Conservation (phyloP, 306 rosid genomes). For the Astragalus membranaceus region DNA sequence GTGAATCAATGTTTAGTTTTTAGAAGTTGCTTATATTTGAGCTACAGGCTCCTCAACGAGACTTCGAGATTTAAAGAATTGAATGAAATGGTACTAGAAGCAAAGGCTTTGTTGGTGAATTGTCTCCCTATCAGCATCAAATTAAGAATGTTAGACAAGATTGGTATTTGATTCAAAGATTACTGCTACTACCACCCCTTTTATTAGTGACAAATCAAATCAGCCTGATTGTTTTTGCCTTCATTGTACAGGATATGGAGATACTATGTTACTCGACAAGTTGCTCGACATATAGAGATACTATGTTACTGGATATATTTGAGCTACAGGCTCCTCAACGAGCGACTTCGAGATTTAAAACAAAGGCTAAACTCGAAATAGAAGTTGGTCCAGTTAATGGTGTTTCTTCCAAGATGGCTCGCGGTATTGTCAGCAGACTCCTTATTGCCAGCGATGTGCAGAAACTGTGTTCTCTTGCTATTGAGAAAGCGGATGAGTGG, state of each 20-base stretch:
- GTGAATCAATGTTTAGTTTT: too few relatives aligned
- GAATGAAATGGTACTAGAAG: too few relatives aligned
- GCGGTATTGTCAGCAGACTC: constrained; percentile 95
- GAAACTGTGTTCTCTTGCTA: constrained; percentile 82
- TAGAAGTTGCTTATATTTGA: too few relatives aligned
- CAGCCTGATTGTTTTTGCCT: constrained; percentile 52
- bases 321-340: constrained; percentile 84
- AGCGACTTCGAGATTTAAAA: constrained; percentile 77
- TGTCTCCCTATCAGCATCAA: too few relatives aligned
- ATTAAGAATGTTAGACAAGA: constrained; percentile 30
- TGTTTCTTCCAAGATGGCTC: constrained; percentile 86
- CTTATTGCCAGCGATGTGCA: constrained; percentile 82
- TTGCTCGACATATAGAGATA: constrained; percentile 98
- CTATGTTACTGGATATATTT: constrained; percentile 87
- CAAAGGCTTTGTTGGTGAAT: too few relatives aligned
- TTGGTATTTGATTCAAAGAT: constrained; percentile 37
- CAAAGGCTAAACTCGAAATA: constrained; percentile 75
- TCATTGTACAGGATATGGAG: constrained; percentile 78
- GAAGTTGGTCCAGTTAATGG: constrained; percentile 92
- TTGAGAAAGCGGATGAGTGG: constrained; percentile 82
- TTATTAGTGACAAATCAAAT: constrained; percentile 4
- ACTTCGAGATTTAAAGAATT: too few relatives aligned
- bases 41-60: too few relatives aligned
- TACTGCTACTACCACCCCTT: constrained; percentile 11
- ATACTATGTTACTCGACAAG: too few relatives aligned